These are phyloP conservation scores for Penicillium griseofulvum DNA, from an alignment of 2,329 filamentous ascomycete species.

Conservation along the genomic window DNA sequence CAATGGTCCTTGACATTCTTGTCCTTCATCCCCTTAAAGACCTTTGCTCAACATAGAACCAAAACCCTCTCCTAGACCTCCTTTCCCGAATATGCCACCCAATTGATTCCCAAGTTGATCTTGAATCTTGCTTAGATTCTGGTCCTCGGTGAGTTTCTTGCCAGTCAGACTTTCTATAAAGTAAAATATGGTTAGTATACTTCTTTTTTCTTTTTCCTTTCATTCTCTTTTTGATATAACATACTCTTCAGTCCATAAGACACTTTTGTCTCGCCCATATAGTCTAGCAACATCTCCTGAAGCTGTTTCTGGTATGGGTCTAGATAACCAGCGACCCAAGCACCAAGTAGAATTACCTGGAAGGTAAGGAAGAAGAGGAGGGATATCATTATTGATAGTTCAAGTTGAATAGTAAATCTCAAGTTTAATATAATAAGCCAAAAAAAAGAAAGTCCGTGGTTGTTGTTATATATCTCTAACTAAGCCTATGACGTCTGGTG, in stretches of 20 bases:
- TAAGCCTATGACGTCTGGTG: conserved; percentile 24
- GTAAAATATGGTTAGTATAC: neutral
- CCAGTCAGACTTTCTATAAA: conserved; percentile 22
- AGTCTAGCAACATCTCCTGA: conserved; percentile 29
- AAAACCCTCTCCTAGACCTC: conserved; percentile 19
- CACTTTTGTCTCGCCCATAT: conserved; percentile 31
- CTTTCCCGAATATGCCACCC: conserved; percentile 24
- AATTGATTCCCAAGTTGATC: conserved; percentile 23
- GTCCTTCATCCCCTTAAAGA: conserved; percentile 6
- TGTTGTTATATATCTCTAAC: neutral
- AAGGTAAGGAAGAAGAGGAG: conserved; percentile 17
- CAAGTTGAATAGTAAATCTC: neutral
- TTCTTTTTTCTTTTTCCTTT: no score
- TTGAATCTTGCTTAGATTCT: conserved; percentile 28
- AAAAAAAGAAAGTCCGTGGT: neutral
- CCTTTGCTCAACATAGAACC: conserved; percentile 23
- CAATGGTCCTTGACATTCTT: neutral
- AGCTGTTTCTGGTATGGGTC: conserved; percentile 30
- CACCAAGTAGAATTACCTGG: conserved; percentile 17
- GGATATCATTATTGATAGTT: conserved; percentile 12
- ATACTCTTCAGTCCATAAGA: conserved; percentile 29
- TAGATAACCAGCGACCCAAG: conserved; percentile 31
- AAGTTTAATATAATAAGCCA: neutral
- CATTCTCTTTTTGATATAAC: neutral
- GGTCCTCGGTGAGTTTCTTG: conserved; percentile 25